These are phyloP conservation scores for Plasmodium sp. DNA, from an alignment of 169 alveolate species.

Conservation along the genomic window DNA sequence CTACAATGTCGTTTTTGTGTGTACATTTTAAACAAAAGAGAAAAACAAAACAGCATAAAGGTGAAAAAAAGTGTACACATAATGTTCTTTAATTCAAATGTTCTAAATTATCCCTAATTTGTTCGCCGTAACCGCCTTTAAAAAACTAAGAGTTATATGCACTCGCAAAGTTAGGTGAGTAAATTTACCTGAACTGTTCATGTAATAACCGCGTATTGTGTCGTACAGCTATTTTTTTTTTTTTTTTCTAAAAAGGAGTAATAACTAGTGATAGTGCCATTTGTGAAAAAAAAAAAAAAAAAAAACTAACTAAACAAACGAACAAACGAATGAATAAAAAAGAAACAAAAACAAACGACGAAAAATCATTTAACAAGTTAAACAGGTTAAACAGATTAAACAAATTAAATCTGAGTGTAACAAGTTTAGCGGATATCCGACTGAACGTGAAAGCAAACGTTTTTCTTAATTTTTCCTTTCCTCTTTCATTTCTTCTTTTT, in stretches of 20 bases:
- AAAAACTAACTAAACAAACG: neutral
- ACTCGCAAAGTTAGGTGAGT: constrained; percentile 31
- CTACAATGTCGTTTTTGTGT: constrained; percentile 75
- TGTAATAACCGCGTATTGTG: constrained; percentile 9
- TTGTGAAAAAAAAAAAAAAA: constrained; percentile 15
- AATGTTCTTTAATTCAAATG: constrained; percentile 26
- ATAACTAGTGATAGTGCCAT: constrained; percentile 1
- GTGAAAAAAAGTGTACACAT: neutral
- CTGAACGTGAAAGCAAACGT: neutral
- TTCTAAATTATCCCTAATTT: constrained; percentile 37
- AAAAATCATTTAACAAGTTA: neutral
- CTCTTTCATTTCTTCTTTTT: constrained; percentile 6
- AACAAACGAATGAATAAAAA: neutral
- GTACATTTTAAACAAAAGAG: constrained; percentile 43
- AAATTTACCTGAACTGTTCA: constrained; percentile 51
- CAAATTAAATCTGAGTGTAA: constrained; percentile 1
- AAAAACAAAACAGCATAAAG: constrained; percentile 18
- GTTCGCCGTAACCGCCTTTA: constrained; percentile 5
- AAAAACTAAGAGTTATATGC: constrained; percentile 29
- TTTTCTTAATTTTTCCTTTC: constrained; percentile 32
- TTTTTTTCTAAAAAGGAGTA: neutral
- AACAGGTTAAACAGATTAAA: constrained; percentile 15
- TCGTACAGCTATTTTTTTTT: constrained; percentile 66
- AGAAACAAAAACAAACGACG: neutral
- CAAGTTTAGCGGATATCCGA: neutral